Conservation (phyloP, 108 stramenopile species). For the Stephanodiscus minutulus region DNA sequence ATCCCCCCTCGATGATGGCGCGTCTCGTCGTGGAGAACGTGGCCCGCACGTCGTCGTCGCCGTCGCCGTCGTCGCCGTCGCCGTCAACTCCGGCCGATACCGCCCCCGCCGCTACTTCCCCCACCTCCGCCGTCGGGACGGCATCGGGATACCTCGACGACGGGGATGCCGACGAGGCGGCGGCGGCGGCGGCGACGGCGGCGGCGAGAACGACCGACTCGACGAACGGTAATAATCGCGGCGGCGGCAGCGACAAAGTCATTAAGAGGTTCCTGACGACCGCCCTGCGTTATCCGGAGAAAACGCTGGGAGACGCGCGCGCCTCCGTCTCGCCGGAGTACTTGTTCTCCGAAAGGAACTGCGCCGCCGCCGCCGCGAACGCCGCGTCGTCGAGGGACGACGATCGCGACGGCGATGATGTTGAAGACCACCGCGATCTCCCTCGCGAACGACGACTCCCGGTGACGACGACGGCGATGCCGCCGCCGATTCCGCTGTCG, state of each 20-base stretch:
- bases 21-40: slow-evolving; percentile 71
- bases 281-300: slow-evolving; percentile 66
- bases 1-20: slow-evolving; percentile 69
- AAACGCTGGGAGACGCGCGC: slow-evolving; percentile 37
- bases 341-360: slow-evolving; percentile 51
- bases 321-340: slow-evolving; percentile 53
- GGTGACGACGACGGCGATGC: neutral
- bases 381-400: neutral
- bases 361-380: slow-evolving; percentile 2
- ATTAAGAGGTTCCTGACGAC: slow-evolving; percentile 58
- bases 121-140: neutral
- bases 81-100: neutral
- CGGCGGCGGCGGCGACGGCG: neutral
- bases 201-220: neutral
- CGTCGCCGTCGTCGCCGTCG: neutral
- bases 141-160: neutral
- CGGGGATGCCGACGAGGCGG: neutral
- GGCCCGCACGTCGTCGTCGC: neutral
- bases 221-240: no score
- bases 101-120: no score
- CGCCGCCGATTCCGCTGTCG: slow-evolving; percentile 26
- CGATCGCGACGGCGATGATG: neutral
- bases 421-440: neutral
- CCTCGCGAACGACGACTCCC: neutral
- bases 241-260: neutral